A percentile compares a stretch with the other conserved stretches of the same genome.
These are phyloP conservation scores for Boletellus emodensis DNA, from an alignment of 768 basidiomycete species.

Conservation along the genomic window DNA sequence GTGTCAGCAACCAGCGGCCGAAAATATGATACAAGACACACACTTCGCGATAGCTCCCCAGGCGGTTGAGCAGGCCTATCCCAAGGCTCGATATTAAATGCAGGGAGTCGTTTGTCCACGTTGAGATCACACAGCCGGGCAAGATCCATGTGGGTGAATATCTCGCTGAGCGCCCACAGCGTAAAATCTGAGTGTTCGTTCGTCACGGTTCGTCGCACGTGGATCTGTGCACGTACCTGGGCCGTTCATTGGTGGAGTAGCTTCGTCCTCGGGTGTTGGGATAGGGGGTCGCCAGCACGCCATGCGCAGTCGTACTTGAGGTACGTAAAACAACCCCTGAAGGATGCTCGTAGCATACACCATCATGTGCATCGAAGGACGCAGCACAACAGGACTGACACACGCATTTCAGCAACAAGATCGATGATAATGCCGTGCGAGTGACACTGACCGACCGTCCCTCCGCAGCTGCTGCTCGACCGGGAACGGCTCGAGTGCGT, in stretches of 20 bases:
- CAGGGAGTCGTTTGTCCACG: slow-evolving; percentile 46
- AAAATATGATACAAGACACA: slow-evolving; percentile 2
- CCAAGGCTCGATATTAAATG: slow-evolving; percentile 42
- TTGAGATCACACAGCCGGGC: slow-evolving; percentile 55
- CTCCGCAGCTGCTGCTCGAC: slow-evolving; percentile 51
- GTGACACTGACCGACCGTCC: slow-evolving; percentile 50
- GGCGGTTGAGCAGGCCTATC: slow-evolving; percentile 34
- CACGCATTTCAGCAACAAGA: neutral
- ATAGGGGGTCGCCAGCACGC: slow-evolving; percentile 35
- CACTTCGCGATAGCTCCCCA: slow-evolving; percentile 42
- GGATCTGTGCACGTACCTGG: slow-evolving; percentile 33
- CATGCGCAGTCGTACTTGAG: slow-evolving; percentile 55
- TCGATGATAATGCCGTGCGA: neutral
- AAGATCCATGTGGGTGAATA: slow-evolving; percentile 68
- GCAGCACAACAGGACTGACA: slow-evolving; percentile 65
- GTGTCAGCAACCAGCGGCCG: slow-evolving; percentile 11
- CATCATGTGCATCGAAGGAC: slow-evolving; percentile 47
- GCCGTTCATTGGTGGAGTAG: slow-evolving; percentile 29
- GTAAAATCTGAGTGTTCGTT: slow-evolving; percentile 36
- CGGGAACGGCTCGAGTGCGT: slow-evolving; percentile 51
- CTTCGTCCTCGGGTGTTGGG: slow-evolving; percentile 14
- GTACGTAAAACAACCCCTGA: slow-evolving; percentile 57
- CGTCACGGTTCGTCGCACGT: no score
- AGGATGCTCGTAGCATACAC: slow-evolving; percentile 59
- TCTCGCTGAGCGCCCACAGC: slow-evolving; percentile 58